These are phyloP conservation scores for Russula sp. DNA, from an alignment of 768 basidiomycete species.

Conservation along the genomic window DNA sequence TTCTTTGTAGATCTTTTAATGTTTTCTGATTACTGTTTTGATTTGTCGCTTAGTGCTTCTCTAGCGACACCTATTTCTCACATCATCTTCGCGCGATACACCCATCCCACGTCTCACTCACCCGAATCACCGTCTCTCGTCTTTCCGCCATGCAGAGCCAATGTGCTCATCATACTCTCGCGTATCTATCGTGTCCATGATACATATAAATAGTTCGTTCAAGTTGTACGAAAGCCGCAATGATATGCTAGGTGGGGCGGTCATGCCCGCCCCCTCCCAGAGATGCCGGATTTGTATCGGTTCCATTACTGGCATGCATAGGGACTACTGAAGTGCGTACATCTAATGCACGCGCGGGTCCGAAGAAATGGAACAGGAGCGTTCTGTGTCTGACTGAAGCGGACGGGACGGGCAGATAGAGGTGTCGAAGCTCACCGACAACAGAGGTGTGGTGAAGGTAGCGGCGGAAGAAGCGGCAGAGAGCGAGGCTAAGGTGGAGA, in stretches of 20 bases:
- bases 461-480: no score
- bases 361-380: no score
- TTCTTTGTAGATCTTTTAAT: not conserved
- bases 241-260: conserved; percentile 5
- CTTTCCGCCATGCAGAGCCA: not conserved
- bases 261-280: no score
- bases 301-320: no score
- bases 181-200: conserved; percentile 2
- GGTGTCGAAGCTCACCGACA: no score
- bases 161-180: not conserved
- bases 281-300: no score
- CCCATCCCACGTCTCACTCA: not conserved
- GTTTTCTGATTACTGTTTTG: conserved; percentile 13
- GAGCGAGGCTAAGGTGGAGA: no score
- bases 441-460: no score
- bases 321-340: no score
- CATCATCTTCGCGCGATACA: conserved; percentile 10
- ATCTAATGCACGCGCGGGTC: no score
- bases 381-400: no score
- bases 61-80: conserved; percentile 14
- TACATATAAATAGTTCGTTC: conserved; percentile 7
- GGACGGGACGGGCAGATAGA: no score
- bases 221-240: conserved; percentile 7
- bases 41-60: conserved; percentile 5
- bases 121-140: not conserved